Conservation (phyloP, 192 early-diverging fungal genomes). For the Helicostylum pulchrum region DNA sequence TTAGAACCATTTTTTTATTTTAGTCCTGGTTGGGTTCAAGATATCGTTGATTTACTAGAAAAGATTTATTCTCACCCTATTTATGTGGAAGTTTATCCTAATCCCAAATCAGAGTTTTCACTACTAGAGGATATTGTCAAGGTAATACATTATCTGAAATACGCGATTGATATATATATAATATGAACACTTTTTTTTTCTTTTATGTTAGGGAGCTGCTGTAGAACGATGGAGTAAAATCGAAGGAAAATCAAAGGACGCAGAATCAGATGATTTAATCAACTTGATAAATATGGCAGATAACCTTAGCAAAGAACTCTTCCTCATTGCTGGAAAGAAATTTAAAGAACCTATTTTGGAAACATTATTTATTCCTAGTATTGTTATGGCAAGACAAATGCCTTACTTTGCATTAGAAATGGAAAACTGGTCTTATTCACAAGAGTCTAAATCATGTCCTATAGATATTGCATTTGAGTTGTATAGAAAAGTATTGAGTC, state of each 20-base stretch:
- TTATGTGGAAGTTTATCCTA: constrained; percentile 22
- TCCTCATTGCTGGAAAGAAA: constrained; percentile 13
- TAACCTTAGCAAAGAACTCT: constrained; percentile 28
- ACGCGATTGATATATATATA: background rate
- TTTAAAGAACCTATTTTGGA: constrained; percentile 18
- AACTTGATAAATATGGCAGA: constrained; percentile 26
- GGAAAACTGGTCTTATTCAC: constrained; percentile 49
- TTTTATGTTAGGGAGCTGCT: constrained; percentile 22
- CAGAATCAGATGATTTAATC: constrained; percentile 20
- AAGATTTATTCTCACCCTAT: constrained; percentile 32
- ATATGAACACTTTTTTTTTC: background rate
- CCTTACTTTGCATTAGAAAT: constrained; percentile 53
- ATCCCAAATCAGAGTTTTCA: constrained; percentile 16
- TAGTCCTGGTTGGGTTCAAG: constrained; percentile 32
- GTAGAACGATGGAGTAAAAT: constrained; percentile 31
- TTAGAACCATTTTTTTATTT: background rate
- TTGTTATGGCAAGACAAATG: constrained; percentile 50
- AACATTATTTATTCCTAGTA: constrained; percentile 33
- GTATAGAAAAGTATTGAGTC: constrained; percentile 43
- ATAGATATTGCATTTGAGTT: constrained; percentile 50
- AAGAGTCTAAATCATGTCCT: constrained; percentile 38
- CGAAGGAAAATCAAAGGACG: constrained; percentile 14
- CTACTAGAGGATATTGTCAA: constrained; percentile 27
- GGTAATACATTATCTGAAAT: background rate
- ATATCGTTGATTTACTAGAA: constrained; percentile 24